phyloP scores from a whole-genome alignment of 78 protist genomes.

The Speleostelium caveatum region DNA sequence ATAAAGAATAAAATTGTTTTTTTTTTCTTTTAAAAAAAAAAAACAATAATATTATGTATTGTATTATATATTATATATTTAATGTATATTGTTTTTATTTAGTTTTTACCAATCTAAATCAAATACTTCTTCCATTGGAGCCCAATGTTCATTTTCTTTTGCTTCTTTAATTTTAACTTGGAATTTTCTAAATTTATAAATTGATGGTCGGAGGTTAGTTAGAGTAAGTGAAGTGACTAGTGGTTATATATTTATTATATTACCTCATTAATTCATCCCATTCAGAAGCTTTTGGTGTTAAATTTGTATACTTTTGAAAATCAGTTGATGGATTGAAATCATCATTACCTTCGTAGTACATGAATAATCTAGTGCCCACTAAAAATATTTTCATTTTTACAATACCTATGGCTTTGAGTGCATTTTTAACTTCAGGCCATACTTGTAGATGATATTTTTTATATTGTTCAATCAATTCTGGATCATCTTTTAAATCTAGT shows the following conservation, averaged over 20 bases:
- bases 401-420: constrained; percentile 27
- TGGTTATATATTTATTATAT: too few relatives aligned
- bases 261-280: constrained; percentile 78
- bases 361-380: constrained; percentile 43
- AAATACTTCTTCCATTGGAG: constrained; percentile 58
- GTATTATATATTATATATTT: not conserved
- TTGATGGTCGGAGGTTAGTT: not conserved
- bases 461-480: constrained; percentile 51
- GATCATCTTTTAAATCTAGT: constrained; percentile 56
- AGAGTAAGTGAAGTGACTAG: not conserved
- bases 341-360: constrained; percentile 52
- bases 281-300: constrained; percentile 54
- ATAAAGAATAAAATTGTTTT: not conserved
- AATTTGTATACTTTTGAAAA: constrained; percentile 35
- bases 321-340: constrained; percentile 29
- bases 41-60: not conserved
- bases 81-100: not conserved
- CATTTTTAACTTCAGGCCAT: constrained; percentile 64
- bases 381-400: constrained; percentile 57
- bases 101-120: constrained; percentile 34
- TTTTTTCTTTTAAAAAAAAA: not conserved
- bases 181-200: constrained; percentile 40
- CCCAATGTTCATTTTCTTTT: constrained; percentile 58
- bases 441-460: constrained; percentile 52
- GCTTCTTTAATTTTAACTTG: constrained; percentile 62